Evolutionary conservation across 2,329 filamentous ascomycete genomes (phyloP).

Genomic region (Aspergillus carbonarius): DNA sequence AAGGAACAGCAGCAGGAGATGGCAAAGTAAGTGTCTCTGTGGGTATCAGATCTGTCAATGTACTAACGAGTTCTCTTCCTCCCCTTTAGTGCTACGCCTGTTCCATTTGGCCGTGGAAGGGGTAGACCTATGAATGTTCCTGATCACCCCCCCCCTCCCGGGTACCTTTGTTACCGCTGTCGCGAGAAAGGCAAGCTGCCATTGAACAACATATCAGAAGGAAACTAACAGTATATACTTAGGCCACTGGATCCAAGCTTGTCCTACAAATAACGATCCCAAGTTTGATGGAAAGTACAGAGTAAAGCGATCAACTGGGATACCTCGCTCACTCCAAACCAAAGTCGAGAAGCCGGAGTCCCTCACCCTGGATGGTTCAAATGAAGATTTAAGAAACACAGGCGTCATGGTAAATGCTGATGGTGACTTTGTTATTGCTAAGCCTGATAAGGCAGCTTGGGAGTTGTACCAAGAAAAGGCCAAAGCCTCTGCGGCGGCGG

Average conservation of each 20-base stretch:
- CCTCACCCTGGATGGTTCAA: conserved; percentile 69
- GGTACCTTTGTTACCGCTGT: conserved; percentile 95
- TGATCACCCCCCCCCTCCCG: conserved; percentile 87
- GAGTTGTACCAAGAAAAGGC: conserved; percentile 94
- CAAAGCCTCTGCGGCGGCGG: conserved; percentile 79
- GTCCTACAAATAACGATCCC: conserved; percentile 97
- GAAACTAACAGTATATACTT: conserved; percentile 19
- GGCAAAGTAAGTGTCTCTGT: conserved; percentile 62
- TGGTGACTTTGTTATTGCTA: conserved; percentile 94
- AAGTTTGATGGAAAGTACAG: conserved; percentile 91
- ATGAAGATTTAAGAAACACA: conserved; percentile 77
- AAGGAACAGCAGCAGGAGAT: conserved; percentile 89
- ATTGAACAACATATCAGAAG: not conserved
- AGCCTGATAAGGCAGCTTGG: conserved; percentile 94
- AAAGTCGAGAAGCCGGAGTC: conserved; percentile 89
- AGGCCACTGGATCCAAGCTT: conserved; percentile 98
- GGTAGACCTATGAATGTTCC: conserved; percentile 66
- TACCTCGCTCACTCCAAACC: conserved; percentile 91
- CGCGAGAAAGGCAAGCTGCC: conserved; percentile 70
- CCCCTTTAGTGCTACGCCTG: conserved; percentile 43
- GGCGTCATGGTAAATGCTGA: conserved; percentile 98
- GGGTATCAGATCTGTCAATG: not conserved
- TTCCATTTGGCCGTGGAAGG: conserved; percentile 42
- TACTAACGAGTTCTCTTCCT: conserved; percentile 32
- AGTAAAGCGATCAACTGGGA: conserved; percentile 94